Evolutionary conservation across 2,329 filamentous ascomycete species (phyloP).

Genomic region (Clonostachys solani): DNA sequence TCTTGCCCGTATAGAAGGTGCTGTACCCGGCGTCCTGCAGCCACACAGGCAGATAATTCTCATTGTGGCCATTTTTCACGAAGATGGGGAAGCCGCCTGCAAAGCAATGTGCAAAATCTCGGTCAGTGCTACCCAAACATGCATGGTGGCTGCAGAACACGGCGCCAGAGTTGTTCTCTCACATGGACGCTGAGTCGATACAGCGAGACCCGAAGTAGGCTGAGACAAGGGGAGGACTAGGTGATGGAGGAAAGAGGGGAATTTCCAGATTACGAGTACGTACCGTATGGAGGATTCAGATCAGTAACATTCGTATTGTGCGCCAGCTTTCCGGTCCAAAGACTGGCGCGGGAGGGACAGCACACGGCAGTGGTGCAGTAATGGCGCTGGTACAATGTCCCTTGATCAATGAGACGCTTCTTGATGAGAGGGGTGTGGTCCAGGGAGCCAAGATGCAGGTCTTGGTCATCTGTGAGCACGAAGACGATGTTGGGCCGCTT

Average conservation of each 20-base stretch:
- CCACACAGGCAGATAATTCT: constrained; percentile 44
- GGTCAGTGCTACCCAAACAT: no score
- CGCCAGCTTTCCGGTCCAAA: constrained; percentile 5
- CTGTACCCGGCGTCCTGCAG: constrained; percentile 44
- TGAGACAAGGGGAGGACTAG: no score
- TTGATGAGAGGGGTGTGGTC: constrained; percentile 48
- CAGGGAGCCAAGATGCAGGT: constrained; percentile 56
- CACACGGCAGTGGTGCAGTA: constrained; percentile 39
- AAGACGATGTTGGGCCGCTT: constrained; percentile 54
- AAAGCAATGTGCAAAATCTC: no score
- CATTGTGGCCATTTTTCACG: constrained; percentile 40
- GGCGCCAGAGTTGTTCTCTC: no score
- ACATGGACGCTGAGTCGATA: no score
- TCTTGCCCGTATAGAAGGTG: constrained; percentile 49
- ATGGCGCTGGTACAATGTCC: constrained; percentile 49
- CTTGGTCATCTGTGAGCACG: constrained; percentile 64
- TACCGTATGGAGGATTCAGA: constrained; percentile 4
- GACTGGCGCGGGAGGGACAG: constrained; percentile 4
- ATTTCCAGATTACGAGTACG: constrained; percentile 4
- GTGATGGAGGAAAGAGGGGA: no score
- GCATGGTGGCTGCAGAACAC: no score
- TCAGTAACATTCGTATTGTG: constrained; percentile 7
- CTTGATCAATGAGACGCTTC: constrained; percentile 45
- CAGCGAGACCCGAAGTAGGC: no score
- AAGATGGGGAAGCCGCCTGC: constrained; percentile 41